Evolutionary conservation across 345 rosid species (phyloP), one percentile per base, ranked within the genome.

Genomic region (Hibiscus mutabilis): DNA sequence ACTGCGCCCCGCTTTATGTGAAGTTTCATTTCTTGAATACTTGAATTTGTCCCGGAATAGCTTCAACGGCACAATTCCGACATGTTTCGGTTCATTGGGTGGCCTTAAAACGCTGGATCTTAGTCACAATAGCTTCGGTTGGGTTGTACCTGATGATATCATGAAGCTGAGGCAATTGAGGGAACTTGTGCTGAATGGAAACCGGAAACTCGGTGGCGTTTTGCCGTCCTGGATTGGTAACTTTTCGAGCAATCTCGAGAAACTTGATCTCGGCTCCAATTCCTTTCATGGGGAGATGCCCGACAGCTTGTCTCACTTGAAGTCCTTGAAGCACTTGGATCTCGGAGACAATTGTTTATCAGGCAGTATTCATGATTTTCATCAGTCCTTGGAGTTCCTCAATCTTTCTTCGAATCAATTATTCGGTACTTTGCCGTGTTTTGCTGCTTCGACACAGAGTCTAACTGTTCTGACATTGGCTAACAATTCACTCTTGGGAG

Each of bases 371-470:
- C 76, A 68, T 22, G 96, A 93, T 58, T 88, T 91, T 57, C 73
- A 82, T 61, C 97, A 91, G 81, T 53, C 90, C 1, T 68, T 91
- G 84, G 76, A 76, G 68, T 78, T 82, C 74, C 91, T 91, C 65
- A 85, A 82, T 80, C 94, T 93, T 1, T 86, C 84, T 69, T 89
- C 92, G 0, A 93, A 93, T 81, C 71, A 13, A 78, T 77, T 93
- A 18, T 80, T 87, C 2, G 98, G 96, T 72, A 93, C 97, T 65
- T 60, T 91, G 82, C 97, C 95, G 72, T 94, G 98, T 80, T 88
- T 89, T 61, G 79, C 89, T 59, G 84, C 88, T 2, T 83, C 85
- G 58, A 82, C 84, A 29, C 79, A 51, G 15, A 84, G 91, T 59
- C 87, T 94, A 9, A 78, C 24, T 61, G 73, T 85, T 49, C 63